Base-by-base conservation (phyloP, 345 rosid species). In the Erodium maritimum region DNA sequence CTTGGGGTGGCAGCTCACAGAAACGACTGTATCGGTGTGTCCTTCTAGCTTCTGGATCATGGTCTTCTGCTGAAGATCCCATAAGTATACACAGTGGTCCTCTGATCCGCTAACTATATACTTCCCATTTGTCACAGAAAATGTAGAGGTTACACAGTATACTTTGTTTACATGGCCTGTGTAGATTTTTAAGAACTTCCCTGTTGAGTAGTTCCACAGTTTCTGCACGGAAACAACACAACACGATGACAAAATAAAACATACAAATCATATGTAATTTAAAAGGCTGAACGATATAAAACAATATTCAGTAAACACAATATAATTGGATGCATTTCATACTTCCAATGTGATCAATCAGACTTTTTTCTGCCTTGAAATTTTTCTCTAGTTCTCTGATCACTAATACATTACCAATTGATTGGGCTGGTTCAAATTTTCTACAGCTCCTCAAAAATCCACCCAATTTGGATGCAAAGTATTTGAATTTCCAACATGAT, bases 21-120 rank as follows among this genome's bases (percentile, higher is more conserved):
- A 93, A 65, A 93, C 77, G 22, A 83, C 96, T 2, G 91, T 77
- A 55, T 93, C 99, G 3, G 73, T 56, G 60, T 93, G 99, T 56
- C 95, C 97, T 74, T 83, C 88, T 13, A 93, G 81, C 67, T 71
- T 93, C 81, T 89, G 97, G 54, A 93, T 46, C 84, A 85, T 70
- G 20, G 84, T 86, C 71, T 81, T 89, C 64, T 70, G 80, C 69
- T 93, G 99, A 52, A 93, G 84, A 82, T 93, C 95, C 99, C 99
- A 93, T 20, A 93, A 54, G 71, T 88, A 93, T 23, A 93, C 82
- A 60, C 94, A 87, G 12, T 78, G 78, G 54, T 89, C 99, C 66
- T 93, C 99, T 5, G 99, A 93, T 34, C 97, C 99, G 21, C 99
- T 89, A 17, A 93, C 97, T 33, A 93, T 93, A 62, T 82, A 93